phyloP scores from a whole-genome alignment of 2,329 filamentous ascomycete genomes.

The Fusarium newnesense region DNA sequence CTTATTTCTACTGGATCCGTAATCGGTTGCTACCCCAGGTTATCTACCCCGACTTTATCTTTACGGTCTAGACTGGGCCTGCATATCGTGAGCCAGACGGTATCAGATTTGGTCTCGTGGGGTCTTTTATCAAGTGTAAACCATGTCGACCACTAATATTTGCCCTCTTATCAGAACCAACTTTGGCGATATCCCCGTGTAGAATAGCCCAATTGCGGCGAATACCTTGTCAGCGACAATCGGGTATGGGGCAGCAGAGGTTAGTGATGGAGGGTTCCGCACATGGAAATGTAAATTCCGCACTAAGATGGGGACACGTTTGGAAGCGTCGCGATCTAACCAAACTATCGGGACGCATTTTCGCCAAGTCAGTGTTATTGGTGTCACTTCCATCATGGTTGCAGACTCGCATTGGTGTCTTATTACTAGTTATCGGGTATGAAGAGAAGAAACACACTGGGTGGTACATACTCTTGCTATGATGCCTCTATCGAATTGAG shows the following conservation, averaged over 20 bases:
- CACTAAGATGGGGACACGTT: not conserved
- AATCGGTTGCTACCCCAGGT: not conserved
- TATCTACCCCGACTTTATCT: conserved; percentile 1
- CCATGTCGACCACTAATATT: not conserved
- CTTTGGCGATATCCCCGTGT: not conserved
- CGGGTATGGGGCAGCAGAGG: not conserved
- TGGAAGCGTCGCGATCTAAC: not conserved
- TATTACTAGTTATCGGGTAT: not conserved
- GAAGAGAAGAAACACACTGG: not conserved
- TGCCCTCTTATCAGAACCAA: not conserved
- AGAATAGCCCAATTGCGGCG: not conserved
- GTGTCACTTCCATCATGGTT: not conserved
- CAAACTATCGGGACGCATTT: not conserved
- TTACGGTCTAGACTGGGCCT: not conserved
- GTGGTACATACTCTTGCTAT: not conserved
- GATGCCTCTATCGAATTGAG: too few relatives aligned
- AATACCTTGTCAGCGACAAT: not conserved
- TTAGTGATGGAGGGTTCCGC: not conserved
- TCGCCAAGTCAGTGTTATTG: too few relatives aligned
- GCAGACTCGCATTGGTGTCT: not conserved
- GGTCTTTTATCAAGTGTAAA: not conserved
- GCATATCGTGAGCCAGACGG: not conserved
- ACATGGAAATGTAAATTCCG: not conserved
- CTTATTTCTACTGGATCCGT: not conserved
- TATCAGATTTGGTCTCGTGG: not conserved